Evolutionary conservation across 2,329 filamentous ascomycete genomes (phyloP).

Genomic region (Huntiella decipiens): DNA sequence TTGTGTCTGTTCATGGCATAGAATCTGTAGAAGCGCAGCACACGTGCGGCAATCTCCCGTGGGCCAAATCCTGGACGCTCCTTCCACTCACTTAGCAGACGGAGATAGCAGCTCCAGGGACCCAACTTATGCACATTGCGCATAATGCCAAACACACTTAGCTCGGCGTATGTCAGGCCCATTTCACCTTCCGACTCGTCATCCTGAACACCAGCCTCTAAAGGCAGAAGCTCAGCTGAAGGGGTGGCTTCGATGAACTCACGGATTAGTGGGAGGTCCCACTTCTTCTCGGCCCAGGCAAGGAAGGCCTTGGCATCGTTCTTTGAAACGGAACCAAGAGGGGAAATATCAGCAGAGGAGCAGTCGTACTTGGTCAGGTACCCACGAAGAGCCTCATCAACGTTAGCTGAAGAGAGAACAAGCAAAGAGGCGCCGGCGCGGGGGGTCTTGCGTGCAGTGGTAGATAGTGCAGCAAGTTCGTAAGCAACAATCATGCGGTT

Average conservation of each 20-base stretch:
- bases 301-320: constrained; percentile 49
- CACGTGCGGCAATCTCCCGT: constrained; percentile 24
- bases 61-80: constrained; percentile 17
- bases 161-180: constrained; percentile 24
- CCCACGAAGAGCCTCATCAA: constrained; percentile 26
- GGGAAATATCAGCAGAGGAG: constrained; percentile 31
- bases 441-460: constrained; percentile 33
- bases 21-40: constrained; percentile 25
- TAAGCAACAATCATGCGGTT: constrained; percentile 47
- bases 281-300: constrained; percentile 33
- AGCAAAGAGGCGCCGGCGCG: constrained; percentile 36
- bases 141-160: constrained; percentile 21
- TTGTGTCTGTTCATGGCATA: constrained; percentile 48
- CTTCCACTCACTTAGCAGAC: constrained; percentile 22
- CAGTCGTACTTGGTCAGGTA: constrained; percentile 30
- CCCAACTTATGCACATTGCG: constrained; percentile 24
- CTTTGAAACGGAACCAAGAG: constrained; percentile 36
- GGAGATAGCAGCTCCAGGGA: constrained; percentile 23
- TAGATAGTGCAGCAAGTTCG: constrained; percentile 41
- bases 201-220: constrained; percentile 22
- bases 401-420: constrained; percentile 44
- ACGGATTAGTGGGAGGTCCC: constrained; percentile 42
- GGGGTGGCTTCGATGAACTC: constrained; percentile 42
- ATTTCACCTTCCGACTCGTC: constrained; percentile 23
- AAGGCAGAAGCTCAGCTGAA: constrained; percentile 30